Evolutionary conservation across 1,284 basidiomycete genomes (phyloP), one percentile per base, ranked within the genome.

Genomic region (Exsudoporus floridanus): DNA sequence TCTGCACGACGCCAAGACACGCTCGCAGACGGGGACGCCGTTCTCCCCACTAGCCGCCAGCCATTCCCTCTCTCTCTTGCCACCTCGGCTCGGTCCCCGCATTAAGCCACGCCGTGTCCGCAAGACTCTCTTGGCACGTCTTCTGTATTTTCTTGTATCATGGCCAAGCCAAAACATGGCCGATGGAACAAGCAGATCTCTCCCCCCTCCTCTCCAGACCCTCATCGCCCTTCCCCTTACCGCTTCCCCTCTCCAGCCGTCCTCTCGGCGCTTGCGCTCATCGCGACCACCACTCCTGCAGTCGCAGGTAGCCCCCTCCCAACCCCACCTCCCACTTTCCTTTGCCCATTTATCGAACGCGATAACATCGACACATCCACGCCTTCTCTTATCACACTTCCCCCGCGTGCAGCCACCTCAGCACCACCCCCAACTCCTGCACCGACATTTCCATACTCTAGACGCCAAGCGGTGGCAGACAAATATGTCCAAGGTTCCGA

Each of bases 401-500:
- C 48, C 7, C 45, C 38, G 6, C 31, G 18, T 36, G 19, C 35
- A 2, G 14, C n/a, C 13, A 19, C 19, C 19, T 55, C 60, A 1
- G 4, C 43, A n/a, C 27, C 50, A 9, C 27, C 46, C 8, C 30
- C 56, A 2, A 4, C 46, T 4, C 36, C 39, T 6, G 35, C 55
- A 7, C 14, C 49, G 7, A 18, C 35, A 4, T 14, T 23, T 4
- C n/a, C 45, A 1, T 12, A 0, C 6, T 2, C 25, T 21, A 35
- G 7, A 18, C 50, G 40, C 37, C 62, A 62, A 49, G 55, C 59
- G 52, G 57, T 86, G 27, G 82, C 87, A 31, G 78, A 81, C 67
- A 82, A 75, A 63, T 89, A 77, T 67, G 71, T 74, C 48, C 62
- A 75, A 60, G 82, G 74, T 16, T 49, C 69, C n/a, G 85, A 87